Evolutionary conservation across 495 filamentous ascomycete genomes (phyloP), one percentile per base, ranked within the genome.

Genomic region (Clohesyomyces aquaticus): DNA sequence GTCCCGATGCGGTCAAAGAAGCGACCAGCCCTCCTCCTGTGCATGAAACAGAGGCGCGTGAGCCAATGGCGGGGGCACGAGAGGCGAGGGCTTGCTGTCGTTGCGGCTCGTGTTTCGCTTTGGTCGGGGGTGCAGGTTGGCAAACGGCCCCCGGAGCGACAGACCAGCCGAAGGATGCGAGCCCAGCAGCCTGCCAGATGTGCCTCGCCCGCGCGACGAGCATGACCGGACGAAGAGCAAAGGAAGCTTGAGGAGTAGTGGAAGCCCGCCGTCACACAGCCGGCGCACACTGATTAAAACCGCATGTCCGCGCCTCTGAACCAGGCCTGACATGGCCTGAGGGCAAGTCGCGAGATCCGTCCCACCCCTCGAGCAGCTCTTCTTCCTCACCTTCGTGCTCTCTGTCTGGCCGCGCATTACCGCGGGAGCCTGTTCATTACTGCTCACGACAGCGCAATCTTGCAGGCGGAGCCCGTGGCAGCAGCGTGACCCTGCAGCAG

Each of bases 401-500:
- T 25, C 21, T 3, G 11, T 52, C 25, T 52, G 18, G 4, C 11
- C 49, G 6, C 26, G 10, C 22, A n/a, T 52, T 22, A 8, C 26
- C 27, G 12, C 23, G 18, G 26, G 8, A 4, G 32, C 52, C 21
- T 23, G 6, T 47, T 4, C n/a, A n/a, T n/a, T n/a, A n/a, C n/a
- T n/a, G n/a, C n/a, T n/a, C n/a, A n/a, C n/a, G n/a, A n/a, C n/a
- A n/a, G n/a, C n/a, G n/a, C n/a, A n/a, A n/a, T n/a, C n/a, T n/a
- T n/a, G n/a, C n/a, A n/a, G n/a, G n/a, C 27, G 9, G 53, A 42
- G n/a, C 9, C 10, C n/a, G 9, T 42, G 35, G 35, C 32, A 32
- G 27, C 4, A 56, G 52, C 4, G 25, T 4, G 42, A 27, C 56
- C 42, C 56, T 49, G 46, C 56, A 38, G 6, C 6, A 38, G n/a